These are phyloP conservation scores for Cyanodermella asteris DNA, from an alignment of 2,329 filamentous ascomycete genomes.

Conservation along the genomic window DNA sequence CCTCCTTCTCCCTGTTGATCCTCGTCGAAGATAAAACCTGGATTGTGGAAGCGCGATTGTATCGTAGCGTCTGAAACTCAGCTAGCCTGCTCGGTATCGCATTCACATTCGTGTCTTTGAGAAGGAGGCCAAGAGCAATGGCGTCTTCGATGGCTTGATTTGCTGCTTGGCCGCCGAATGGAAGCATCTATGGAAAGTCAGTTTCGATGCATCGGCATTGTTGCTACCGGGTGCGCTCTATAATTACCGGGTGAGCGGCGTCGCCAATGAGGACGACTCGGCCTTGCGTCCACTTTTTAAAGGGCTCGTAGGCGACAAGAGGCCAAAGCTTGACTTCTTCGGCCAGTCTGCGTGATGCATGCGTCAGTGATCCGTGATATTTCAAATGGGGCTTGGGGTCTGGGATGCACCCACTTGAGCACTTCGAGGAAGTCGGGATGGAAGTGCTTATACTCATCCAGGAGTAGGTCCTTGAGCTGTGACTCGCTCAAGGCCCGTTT, in stretches of 20 bases:
- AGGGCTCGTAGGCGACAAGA: conserved; percentile 12
- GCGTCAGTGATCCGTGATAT: not conserved
- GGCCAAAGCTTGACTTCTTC: conserved; percentile 13
- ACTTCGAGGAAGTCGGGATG: conserved; percentile 6
- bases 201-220: not conserved
- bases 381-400: not conserved
- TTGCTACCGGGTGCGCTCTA: not conserved
- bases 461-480: conserved; percentile 5
- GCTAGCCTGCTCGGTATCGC: conserved; percentile 6
- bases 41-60: conserved; percentile 9
- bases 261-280: conserved; percentile 16
- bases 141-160: conserved; percentile 18
- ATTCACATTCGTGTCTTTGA: no score
- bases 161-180: conserved; percentile 16
- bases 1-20: no score
- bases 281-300: conserved; percentile 10
- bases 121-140: conserved; percentile 13
- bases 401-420: conserved; percentile 4
- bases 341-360: conserved; percentile 10
- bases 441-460: conserved; percentile 6
- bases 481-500: no score
- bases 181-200: conserved; percentile 2
- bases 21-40: conserved; percentile 10
- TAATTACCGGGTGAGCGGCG: conserved; percentile 19
- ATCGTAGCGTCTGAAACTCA: conserved; percentile 8